A percentile compares a stretch with the other conserved stretches of the same genome.
Conservation (phyloP, 768 basidiomycete species). For the Termitomyces sp. region DNA sequence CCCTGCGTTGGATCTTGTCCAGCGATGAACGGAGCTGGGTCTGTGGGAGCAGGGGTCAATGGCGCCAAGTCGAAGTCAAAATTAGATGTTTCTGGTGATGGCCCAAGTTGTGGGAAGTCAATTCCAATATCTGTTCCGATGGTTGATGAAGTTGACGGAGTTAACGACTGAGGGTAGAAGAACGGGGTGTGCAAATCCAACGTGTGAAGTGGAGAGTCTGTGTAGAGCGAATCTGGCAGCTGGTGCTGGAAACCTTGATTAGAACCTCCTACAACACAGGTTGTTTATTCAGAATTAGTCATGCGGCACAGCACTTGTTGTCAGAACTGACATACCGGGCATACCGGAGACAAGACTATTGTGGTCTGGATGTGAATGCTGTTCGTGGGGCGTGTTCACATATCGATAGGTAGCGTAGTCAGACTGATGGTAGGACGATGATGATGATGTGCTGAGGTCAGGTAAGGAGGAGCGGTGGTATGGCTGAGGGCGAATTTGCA, state of each 20-base stretch:
- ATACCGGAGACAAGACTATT: conserved; percentile 37
- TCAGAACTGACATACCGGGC: conserved; percentile 34
- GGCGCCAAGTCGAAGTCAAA: conserved; percentile 32
- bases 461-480: conserved; percentile 30
- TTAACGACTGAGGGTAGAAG: conserved; percentile 24
- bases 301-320: conserved; percentile 14
- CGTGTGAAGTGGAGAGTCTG: conserved; percentile 26
- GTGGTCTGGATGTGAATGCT: conserved; percentile 19
- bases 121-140: conserved; percentile 24
- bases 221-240: conserved; percentile 29
- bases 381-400: conserved; percentile 18
- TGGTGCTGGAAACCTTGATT: conserved; percentile 37
- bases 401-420: conserved; percentile 22
- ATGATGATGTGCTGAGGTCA: conserved; percentile 14
- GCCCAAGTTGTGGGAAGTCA: conserved; percentile 27
- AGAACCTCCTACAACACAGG: conserved; percentile 27
- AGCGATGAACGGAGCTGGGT: conserved; percentile 21
- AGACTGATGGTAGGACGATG: conserved; percentile 21
- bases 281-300: conserved; percentile 13
- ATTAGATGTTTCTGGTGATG: conserved; percentile 25
- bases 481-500: conserved; percentile 23
- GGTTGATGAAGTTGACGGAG: conserved; percentile 23
- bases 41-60: conserved; percentile 2
- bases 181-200: conserved; percentile 27
- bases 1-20: conserved; percentile 44